These are phyloP conservation scores for Dictyostelium firmibasis DNA, from an alignment of 78 protist genomes.

Conservation along the genomic window DNA sequence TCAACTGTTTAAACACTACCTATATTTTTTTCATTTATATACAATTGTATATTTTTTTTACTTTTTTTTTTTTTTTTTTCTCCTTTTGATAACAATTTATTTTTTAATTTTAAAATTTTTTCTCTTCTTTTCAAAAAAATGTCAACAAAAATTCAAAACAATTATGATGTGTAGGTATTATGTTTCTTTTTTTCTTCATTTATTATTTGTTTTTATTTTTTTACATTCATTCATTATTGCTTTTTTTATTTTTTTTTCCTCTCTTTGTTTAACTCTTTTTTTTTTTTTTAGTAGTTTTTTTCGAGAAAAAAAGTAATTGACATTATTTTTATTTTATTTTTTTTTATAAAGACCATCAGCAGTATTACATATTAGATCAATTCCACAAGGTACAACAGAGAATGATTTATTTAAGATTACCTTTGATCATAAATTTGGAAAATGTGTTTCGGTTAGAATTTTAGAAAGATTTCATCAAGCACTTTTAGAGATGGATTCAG, in stretches of 20 bases:
- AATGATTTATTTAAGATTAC: conserved; percentile 24
- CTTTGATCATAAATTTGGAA: conserved; percentile 36
- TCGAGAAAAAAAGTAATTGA: neutral
- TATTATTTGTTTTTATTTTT: too few relatives aligned
- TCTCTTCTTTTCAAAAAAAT: neutral
- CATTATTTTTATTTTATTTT: neutral
- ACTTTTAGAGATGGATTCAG: conserved; percentile 60
- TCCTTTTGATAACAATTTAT: too few relatives aligned
- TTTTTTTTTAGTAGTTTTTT: too few relatives aligned
- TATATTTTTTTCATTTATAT: too few relatives aligned
- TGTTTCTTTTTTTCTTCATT: too few relatives aligned
- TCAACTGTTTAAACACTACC: neutral
- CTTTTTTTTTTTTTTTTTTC: too few relatives aligned
- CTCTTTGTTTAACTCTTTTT: too few relatives aligned
- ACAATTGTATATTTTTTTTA: neutral
- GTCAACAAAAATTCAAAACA: neutral
- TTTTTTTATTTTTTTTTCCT: too few relatives aligned
- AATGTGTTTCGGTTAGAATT: conserved; percentile 33
- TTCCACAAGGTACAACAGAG: conserved; percentile 58
- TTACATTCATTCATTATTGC: too few relatives aligned
- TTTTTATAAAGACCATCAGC: conserved; percentile 58
- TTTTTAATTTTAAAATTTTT: too few relatives aligned
- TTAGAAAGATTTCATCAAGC: conserved; percentile 74
- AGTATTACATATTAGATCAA: conserved; percentile 37
- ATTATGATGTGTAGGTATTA: neutral